Base-by-base conservation (phyloP, 768 basidiomycete genomes). In the Basidioascus undulatus region DNA sequence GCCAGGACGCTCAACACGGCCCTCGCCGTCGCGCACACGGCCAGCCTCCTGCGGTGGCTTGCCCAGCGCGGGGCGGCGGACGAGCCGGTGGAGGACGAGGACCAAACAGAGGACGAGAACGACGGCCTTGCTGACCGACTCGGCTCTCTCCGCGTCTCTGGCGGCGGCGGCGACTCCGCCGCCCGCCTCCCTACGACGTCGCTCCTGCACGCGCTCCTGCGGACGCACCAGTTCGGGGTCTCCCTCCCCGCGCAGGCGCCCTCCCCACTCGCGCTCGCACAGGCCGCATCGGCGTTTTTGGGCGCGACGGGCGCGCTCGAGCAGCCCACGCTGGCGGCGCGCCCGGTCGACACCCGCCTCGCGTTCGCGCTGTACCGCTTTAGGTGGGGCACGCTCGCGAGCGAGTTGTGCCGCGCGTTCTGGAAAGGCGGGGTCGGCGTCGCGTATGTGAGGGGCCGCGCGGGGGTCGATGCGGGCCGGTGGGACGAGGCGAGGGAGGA, bases 371-470 rank as follows among this genome's bases (percentile, higher is more conserved):
- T 48, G 32, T 18, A 32, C 19, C 25, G 34, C 33, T 9, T 42
- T 11, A 31, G 35, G 3, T 11, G 41, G 19, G 28, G 37, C 4
- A 31, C 13, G n/a, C 32, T 42, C 8, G 49, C 46, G 19, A 26
- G 23, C 16, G 47, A 49, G 32, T 38, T 48, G 16, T 36, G 35
- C 10, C 31, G 12, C 5, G n/a, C 37, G 25, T 53, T 32, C 37
- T 44, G 45, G 25, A 13, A 12, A 6, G 36, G 28, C 6, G 27
- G 35, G n/a, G n/a, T n/a, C 7, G 50, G 44, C 6, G 23, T 47
- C 30, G 36, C 25, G 2, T 54, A 45, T 19, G 47, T 49, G 3
- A 24, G 16, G 12, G 53, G 44, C 1, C 23, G 42, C 16, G 46
- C 49, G 6, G 35, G 32, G 3, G 18, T 54, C 9, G 47, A 42